These are phyloP conservation scores for Phytophthora litchii DNA, from an alignment of 352 stramenopile species.

Conservation along the genomic window DNA sequence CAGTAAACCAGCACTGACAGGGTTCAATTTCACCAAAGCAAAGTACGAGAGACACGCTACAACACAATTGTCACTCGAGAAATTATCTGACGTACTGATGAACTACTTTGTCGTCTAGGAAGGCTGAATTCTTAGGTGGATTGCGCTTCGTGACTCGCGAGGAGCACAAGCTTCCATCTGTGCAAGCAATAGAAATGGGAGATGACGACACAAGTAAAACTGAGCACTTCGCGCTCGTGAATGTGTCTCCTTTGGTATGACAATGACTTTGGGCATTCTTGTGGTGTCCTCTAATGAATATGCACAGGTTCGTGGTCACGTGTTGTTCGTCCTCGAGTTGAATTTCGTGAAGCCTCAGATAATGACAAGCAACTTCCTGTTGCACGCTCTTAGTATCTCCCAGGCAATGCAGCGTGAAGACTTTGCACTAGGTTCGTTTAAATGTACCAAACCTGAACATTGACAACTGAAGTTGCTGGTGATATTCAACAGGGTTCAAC, in stretches of 20 bases:
- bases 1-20: conserved; percentile 3
- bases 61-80: not conserved
- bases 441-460: no score
- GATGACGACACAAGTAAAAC: not conserved
- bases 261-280: not conserved
- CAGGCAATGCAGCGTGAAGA: conserved; percentile 30
- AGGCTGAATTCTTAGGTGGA: conserved; percentile 50
- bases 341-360: conserved; percentile 39
- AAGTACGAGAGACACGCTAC: conserved; percentile 35
- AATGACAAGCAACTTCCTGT: conserved; percentile 41
- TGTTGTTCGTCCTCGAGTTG: conserved; percentile 63
- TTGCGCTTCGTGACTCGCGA: conserved; percentile 28
- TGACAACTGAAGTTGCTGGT: not conserved
- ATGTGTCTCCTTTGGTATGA: conserved; percentile 70
- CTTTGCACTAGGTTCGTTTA: conserved; percentile 54
- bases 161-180: conserved; percentile 13
- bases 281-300: not conserved
- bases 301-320: conserved; percentile 59
- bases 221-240: conserved; percentile 56
- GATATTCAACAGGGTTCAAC: conserved; percentile 57
- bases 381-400: conserved; percentile 31
- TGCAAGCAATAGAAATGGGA: conserved; percentile 13
- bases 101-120: conserved; percentile 26
- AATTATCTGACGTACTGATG: not conserved
- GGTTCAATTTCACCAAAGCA: conserved; percentile 73